Percentiles rank a stretch among this genome's conserved stretches.
Evolutionary conservation across 2,329 filamentous ascomycete species (phyloP).

Genomic region (Verticillium klebahnii): DNA sequence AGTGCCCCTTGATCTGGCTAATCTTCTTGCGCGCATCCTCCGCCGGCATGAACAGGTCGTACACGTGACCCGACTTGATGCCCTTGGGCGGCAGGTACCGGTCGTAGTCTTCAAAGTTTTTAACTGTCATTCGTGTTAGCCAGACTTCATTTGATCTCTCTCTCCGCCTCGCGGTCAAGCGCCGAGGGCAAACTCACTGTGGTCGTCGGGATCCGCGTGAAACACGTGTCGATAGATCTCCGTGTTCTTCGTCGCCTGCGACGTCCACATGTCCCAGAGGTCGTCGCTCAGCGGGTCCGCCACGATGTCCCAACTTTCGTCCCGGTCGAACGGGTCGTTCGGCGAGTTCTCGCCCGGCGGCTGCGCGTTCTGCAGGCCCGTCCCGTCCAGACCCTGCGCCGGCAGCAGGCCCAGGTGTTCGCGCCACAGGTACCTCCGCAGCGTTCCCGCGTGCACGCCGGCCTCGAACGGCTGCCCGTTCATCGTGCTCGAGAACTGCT

Average conservation of each 20-base stretch:
- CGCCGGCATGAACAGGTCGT: conserved; percentile 70
- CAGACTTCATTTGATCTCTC: not conserved
- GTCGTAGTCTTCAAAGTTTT: conserved; percentile 87
- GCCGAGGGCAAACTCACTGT: conserved; percentile 45
- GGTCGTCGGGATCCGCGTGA: conserved; percentile 84
- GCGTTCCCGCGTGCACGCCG: conserved; percentile 74
- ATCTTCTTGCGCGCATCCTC: conserved; percentile 71
- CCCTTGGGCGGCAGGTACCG: conserved; percentile 66
- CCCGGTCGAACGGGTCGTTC: conserved; percentile 58
- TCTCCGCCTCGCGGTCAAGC: conserved; percentile 1
- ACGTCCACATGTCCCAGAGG: conserved; percentile 66
- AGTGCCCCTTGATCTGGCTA: conserved; percentile 71
- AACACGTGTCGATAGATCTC: conserved; percentile 74
- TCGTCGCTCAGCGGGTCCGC: conserved; percentile 66
- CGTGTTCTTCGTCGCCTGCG: conserved; percentile 66
- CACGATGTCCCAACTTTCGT: conserved; percentile 61
- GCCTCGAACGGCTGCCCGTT: conserved; percentile 72
- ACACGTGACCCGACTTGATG: conserved; percentile 80
- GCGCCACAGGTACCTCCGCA: conserved; percentile 80
- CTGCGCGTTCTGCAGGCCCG: conserved; percentile 66
- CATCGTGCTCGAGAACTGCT: conserved; percentile 68
- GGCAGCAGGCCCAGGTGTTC: conserved; percentile 83
- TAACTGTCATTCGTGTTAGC: conserved; percentile 45
- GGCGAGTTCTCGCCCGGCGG: conserved; percentile 63
- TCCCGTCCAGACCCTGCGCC: conserved; percentile 65